These are phyloP conservation scores for Agroathelia rolfsii DNA, from an alignment of 1,284 basidiomycete species.

Conservation along the genomic window DNA sequence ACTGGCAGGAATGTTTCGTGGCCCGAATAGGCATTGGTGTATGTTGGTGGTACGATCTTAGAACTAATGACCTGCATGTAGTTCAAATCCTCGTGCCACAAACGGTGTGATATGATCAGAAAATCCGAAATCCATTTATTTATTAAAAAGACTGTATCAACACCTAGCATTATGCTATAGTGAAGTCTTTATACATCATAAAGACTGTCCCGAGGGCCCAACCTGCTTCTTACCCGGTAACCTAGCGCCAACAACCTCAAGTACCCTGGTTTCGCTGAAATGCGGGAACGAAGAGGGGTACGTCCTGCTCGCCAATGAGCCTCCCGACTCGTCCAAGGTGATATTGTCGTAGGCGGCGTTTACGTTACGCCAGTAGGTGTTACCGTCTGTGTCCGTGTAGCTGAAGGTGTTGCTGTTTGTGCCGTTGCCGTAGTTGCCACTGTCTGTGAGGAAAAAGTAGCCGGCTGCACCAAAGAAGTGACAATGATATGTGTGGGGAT, in stretches of 20 bases:
- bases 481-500: not conserved
- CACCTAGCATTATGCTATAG: too few species aligned
- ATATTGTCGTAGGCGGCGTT: conserved; percentile 52
- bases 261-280: conserved; percentile 8
- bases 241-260: conserved; percentile 23
- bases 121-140: too few species aligned
- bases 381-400: conserved; percentile 48
- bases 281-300: conserved; percentile 9
- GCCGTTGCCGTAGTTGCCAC: conserved; percentile 45
- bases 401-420: conserved; percentile 59
- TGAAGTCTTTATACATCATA: too few species aligned
- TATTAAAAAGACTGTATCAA: too few species aligned
- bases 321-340: conserved; percentile 46
- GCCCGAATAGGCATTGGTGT: too few species aligned
- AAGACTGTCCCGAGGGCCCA: too few species aligned
- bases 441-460: conserved; percentile 36
- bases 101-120: too few species aligned
- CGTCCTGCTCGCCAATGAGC: conserved; percentile 35
- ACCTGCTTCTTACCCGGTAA: conserved; percentile 29
- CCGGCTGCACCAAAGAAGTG: conserved; percentile 29
- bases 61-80: too few species aligned
- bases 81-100: too few species aligned
- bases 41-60: too few species aligned
- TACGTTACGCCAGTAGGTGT: conserved; percentile 55
- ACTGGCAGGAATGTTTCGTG: too few species aligned